Conservation (phyloP, 495 filamentous ascomycete genomes). For the Penicillium cinerascens region DNA sequence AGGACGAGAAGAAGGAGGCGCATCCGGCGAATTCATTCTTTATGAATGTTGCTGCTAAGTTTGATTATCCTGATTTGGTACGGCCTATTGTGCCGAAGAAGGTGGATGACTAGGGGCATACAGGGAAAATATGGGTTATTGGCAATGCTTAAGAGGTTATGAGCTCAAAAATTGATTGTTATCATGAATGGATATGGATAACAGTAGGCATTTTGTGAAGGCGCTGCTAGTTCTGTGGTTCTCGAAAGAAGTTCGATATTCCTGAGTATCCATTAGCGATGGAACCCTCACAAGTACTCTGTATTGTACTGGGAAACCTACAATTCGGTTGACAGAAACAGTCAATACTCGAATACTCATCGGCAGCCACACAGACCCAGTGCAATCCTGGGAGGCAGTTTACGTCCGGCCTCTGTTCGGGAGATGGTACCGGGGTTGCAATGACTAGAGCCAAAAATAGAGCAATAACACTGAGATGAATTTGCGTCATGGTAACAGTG, state of each 20-base stretch:
- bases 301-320: background rate
- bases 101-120: conserved; percentile 13
- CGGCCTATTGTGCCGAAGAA: conserved; percentile 15
- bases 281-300: no score
- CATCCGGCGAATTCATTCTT: conserved; percentile 15
- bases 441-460: background rate
- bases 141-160: background rate
- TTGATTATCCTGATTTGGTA: conserved; percentile 25
- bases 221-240: background rate
- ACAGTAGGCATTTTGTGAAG: background rate
- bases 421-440: background rate
- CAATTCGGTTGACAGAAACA: no score
- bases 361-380: background rate
- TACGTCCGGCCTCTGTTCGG: no score
- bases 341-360: background rate
- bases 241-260: background rate
- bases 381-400: background rate
- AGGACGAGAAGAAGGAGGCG: conserved; percentile 16
- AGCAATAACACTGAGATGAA: background rate
- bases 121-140: background rate
- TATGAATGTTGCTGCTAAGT: conserved; percentile 15
- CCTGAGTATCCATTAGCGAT: background rate
- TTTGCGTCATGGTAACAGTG: background rate
- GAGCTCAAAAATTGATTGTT: background rate
- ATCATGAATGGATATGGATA: background rate